Evolutionary conservation across 2,329 filamentous ascomycete genomes (phyloP), one percentile per base, ranked within the genome.

Genomic region (Alternaria burnsii): DNA sequence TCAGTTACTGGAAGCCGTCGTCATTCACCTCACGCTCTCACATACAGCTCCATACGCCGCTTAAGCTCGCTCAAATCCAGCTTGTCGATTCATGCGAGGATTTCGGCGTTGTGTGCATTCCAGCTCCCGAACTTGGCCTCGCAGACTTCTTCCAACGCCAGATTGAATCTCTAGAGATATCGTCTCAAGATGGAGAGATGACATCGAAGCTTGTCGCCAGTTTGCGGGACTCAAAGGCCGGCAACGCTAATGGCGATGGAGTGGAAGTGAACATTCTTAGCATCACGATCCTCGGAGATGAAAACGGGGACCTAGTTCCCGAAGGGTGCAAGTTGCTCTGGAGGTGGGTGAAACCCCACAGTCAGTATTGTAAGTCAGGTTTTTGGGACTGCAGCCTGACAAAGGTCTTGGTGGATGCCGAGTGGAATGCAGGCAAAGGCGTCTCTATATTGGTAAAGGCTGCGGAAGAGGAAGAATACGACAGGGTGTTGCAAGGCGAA

Each of bases 351-450:
- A 56, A 51, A 9, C 44, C 36, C 2, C 54, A 52, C 3, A 52
- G 54, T 11, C 14, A 32, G 18, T 57, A 52, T 3, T 14, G 46
- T 6, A 52, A 43, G 4, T 6, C 18, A 2, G 38, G 28, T 10
- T 36, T 7, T 28, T 51, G 38, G 46, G 7, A 32, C 6, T 22
- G 14, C 22, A 52, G 14, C 3, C 14, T 56, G 44, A 30, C 18
- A 20, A 1, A 56, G 3, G 36, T 42, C 18, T 11, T 56, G 3
- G 46, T 36, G 12, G 36, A 56, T 52, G 54, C 34, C 11, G 46
- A 56, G n/a, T 56, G 46, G 46, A 32, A 48, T 3, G 46, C 44
- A 6, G 44, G 54, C 7, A 51, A 56, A 18, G 16, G 28, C 8
- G 11, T 56, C 3, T 16, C 32, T 6, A 5, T 56, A 6, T 34